Percentiles rank a stretch among this genome's conserved stretches.
Conservation (phyloP, 176 grass and related monocot genomes). For the Zea luxurians region DNA sequence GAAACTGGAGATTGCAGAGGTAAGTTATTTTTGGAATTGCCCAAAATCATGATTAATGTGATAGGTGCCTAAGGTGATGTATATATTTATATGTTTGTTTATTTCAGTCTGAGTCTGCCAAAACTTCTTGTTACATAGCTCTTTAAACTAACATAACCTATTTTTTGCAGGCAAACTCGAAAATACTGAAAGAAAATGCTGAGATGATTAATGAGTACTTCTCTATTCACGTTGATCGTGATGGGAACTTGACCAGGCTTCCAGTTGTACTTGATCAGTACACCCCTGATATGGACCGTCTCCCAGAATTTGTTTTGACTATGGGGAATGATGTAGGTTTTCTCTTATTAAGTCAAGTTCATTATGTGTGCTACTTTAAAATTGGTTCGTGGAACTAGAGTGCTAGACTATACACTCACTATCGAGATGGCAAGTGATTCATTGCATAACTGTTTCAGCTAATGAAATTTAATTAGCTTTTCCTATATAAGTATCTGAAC, state of each 20-base stretch:
- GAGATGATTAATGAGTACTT: constrained; percentile 92
- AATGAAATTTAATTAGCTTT: constrained; percentile 23
- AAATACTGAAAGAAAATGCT: constrained; percentile 74
- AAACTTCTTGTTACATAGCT: constrained; percentile 17
- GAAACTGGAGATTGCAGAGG: constrained; percentile 83
- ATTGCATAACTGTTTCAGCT: background rate
- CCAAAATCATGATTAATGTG: background rate
- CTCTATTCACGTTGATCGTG: constrained; percentile 69
- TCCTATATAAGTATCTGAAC: background rate
- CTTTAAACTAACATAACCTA: background rate
- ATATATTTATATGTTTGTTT: constrained; percentile 20
- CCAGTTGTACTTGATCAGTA: constrained; percentile 97
- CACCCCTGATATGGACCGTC: constrained; percentile 80
- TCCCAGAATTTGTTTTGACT: constrained; percentile 84
- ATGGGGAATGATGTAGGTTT: constrained; percentile 82
- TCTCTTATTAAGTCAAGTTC: constrained; percentile 32
- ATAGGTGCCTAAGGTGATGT: constrained; percentile 9
- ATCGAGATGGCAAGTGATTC: constrained; percentile 1
- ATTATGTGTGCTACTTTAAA: constrained; percentile 18
- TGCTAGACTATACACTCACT: background rate
- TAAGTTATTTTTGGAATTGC: constrained; percentile 40
- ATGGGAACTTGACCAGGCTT: constrained; percentile 73
- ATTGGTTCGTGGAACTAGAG: background rate
- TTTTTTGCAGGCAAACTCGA: constrained; percentile 63
- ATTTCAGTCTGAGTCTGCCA: background rate